These are phyloP conservation scores for Exsudoporus floridanus DNA, from an alignment of 1,284 basidiomycete species.

Conservation along the genomic window DNA sequence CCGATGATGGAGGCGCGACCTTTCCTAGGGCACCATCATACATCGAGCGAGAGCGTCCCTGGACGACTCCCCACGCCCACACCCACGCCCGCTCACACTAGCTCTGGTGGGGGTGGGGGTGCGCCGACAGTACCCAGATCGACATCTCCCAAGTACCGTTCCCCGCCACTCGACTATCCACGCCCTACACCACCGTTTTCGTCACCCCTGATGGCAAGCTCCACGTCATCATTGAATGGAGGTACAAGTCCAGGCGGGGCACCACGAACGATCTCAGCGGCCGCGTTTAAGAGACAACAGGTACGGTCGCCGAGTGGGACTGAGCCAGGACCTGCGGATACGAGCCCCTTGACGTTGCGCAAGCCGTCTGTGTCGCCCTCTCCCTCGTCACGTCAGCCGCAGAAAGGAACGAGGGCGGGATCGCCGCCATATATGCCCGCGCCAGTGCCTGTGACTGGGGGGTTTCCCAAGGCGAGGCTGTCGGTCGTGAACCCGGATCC, in stretches of 20 bases:
- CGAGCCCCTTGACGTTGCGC: slow-evolving; percentile 49
- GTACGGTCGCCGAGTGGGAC: slow-evolving; percentile 36
- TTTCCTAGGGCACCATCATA: not conserved
- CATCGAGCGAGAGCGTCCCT: slow-evolving; percentile 16
- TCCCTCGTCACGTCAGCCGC: not conserved
- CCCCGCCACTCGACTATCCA: slow-evolving; percentile 40
- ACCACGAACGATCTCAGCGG: slow-evolving; percentile 65
- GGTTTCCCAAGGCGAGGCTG: slow-evolving; percentile 25
- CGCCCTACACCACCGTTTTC: slow-evolving; percentile 32
- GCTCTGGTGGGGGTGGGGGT: not conserved
- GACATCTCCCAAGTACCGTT: slow-evolving; percentile 38
- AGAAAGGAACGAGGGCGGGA: not conserved
- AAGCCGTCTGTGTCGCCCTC: slow-evolving; percentile 21
- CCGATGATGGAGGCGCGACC: slow-evolving; percentile 12
- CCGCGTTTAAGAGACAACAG: slow-evolving; percentile 65
- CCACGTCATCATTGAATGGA: slow-evolving; percentile 37
- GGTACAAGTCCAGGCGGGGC: slow-evolving; percentile 11
- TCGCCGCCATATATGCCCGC: slow-evolving; percentile 12
- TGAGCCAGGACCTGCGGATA: slow-evolving; percentile 37
- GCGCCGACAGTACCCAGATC: slow-evolving; percentile 2
- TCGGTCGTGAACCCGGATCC: slow-evolving; percentile 34
- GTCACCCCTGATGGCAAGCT: slow-evolving; percentile 31
- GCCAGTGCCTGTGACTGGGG: slow-evolving; percentile 38
- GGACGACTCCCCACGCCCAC: slow-evolving; percentile 5
- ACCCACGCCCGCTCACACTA: not conserved